A percentile compares a stretch with the other conserved stretches of the same genome.
phyloP scores from a whole-genome alignment of 2,329 filamentous ascomycete species.

The Sphaerostilbella broomeana region DNA sequence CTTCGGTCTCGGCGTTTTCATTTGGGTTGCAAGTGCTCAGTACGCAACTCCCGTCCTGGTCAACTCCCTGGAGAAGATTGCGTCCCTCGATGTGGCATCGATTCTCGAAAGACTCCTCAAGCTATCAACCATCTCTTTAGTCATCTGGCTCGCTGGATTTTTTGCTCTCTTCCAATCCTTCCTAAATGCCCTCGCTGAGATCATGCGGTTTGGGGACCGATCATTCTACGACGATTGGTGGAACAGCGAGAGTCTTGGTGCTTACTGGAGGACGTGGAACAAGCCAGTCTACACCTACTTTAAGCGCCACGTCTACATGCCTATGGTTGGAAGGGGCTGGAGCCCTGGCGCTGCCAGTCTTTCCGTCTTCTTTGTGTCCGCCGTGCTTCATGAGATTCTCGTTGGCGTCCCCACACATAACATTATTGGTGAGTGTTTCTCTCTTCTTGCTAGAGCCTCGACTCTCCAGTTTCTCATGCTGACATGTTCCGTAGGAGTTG shows the following conservation, averaged over 20 bases:
- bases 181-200: constrained; percentile 83
- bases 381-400: constrained; percentile 81
- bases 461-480: constrained; percentile 8
- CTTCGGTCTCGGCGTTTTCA: constrained; percentile 72
- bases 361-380: constrained; percentile 82
- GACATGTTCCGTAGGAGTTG: constrained; percentile 56
- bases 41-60: constrained; percentile 85
- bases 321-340: constrained; percentile 79
- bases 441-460: constrained; percentile 3
- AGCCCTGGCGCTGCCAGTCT: constrained; percentile 63
- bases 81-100: constrained; percentile 68
- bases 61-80: constrained; percentile 86
- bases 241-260: constrained; percentile 80
- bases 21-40: constrained; percentile 92
- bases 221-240: constrained; percentile 98
- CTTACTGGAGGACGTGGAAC: constrained; percentile 96
- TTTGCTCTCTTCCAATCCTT: constrained; percentile 93
- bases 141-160: constrained; percentile 97
- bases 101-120: constrained; percentile 91
- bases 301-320: constrained; percentile 87
- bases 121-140: constrained; percentile 85
- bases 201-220: constrained; percentile 84
- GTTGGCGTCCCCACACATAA: constrained; percentile 95
- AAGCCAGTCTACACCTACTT: constrained; percentile 97
- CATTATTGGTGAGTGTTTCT: constrained; percentile 59